These are phyloP conservation scores for Scheffersomyces quercinus DNA, from an alignment of 1,139 yeast genomes.

Conservation along the genomic window DNA sequence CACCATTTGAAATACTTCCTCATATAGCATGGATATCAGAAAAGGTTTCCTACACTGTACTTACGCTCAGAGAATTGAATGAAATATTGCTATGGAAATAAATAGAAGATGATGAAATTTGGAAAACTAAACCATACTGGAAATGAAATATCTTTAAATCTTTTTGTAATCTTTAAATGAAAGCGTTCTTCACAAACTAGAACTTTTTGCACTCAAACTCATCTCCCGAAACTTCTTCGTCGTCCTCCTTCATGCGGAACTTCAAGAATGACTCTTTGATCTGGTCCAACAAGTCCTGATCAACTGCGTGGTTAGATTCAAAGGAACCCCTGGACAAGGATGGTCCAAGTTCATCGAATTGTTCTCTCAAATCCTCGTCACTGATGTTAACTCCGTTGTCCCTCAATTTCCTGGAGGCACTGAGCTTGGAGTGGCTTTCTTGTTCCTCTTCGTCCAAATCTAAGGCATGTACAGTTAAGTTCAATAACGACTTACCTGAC, in stretches of 20 bases:
- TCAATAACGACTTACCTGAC: slow-evolving; percentile 69
- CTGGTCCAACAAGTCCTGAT: slow-evolving; percentile 48
- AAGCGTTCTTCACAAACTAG: background rate
- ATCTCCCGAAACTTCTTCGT: slow-evolving; percentile 49
- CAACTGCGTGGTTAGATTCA: slow-evolving; percentile 30
- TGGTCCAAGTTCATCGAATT: slow-evolving; percentile 28
- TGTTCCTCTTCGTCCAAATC: slow-evolving; percentile 67
- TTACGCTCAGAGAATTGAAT: too few relatives aligned
- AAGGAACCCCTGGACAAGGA: slow-evolving; percentile 37
- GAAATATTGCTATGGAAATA: too few relatives aligned
- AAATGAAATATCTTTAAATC: too few relatives aligned
- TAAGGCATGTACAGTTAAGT: slow-evolving; percentile 64
- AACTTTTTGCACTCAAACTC: slow-evolving; percentile 54
- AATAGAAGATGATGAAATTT: too few relatives aligned
- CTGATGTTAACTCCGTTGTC: slow-evolving; percentile 21
- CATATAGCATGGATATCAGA: too few relatives aligned
- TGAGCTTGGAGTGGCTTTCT: slow-evolving; percentile 18
- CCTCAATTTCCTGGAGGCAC: slow-evolving; percentile 16
- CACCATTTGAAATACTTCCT: too few relatives aligned
- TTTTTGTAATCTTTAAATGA: too few relatives aligned
- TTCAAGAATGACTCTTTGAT: slow-evolving; percentile 55
- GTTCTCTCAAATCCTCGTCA: slow-evolving; percentile 21
- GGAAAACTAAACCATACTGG: too few relatives aligned
- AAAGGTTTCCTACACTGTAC: too few relatives aligned
- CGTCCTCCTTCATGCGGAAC: slow-evolving; percentile 41